phyloP scores from a whole-genome alignment of 768 basidiomycete species.

The Gyrodon lividus region DNA sequence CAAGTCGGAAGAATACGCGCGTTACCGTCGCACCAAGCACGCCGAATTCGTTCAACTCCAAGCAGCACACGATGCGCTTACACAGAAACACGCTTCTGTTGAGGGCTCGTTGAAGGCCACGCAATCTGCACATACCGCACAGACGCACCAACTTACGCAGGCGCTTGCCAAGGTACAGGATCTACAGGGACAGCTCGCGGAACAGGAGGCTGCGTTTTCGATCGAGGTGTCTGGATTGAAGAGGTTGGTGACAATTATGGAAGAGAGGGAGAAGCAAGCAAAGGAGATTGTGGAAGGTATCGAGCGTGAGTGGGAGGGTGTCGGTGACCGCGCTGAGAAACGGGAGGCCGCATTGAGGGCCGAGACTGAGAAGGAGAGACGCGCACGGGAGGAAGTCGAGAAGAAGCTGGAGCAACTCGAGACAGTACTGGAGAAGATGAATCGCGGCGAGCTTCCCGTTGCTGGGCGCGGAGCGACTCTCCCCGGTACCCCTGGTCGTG shows the following conservation, averaged over 20 bases:
- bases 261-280: conserved; percentile 83
- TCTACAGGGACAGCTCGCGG: conserved; percentile 74
- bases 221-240: conserved; percentile 73
- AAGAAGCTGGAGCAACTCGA: conserved; percentile 70
- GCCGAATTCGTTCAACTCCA: conserved; percentile 76
- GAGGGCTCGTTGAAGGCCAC: conserved; percentile 71
- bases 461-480: conserved; percentile 43
- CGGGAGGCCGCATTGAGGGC: conserved; percentile 66
- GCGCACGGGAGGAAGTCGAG: conserved; percentile 68
- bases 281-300: conserved; percentile 80
- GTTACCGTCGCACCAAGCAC: conserved; percentile 79
- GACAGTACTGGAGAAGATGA: conserved; percentile 67
- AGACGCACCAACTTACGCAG: conserved; percentile 75
- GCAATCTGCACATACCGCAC: conserved; percentile 67
- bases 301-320: conserved; percentile 77
- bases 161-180: conserved; percentile 73
- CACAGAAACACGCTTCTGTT: conserved; percentile 63
- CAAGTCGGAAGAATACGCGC: conserved; percentile 81
- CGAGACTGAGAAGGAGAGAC: conserved; percentile 70
- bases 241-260: conserved; percentile 79
- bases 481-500: conserved; percentile 43
- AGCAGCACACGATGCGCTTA: conserved; percentile 69
- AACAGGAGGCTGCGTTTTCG: conserved; percentile 80
- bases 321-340: conserved; percentile 66
- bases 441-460: conserved; percentile 66